Conservation (phyloP, 2,329 filamentous ascomycete species). For the Cordyceps militaris region DNA sequence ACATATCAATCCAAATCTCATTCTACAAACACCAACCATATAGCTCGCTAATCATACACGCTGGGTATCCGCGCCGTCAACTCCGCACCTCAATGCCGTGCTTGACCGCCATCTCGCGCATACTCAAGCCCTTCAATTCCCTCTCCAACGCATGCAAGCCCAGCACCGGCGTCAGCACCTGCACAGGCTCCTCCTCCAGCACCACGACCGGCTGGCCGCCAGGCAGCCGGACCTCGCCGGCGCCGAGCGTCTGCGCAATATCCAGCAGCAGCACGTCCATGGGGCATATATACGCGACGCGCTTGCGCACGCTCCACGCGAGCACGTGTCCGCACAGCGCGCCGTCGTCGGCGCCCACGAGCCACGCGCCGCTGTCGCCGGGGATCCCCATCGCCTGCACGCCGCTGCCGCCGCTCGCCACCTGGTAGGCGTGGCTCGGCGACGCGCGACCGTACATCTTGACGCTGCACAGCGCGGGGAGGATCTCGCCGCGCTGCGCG, state of each 20-base stretch:
- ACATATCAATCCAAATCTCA: no score
- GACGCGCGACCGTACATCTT: slow-evolving; percentile 80
- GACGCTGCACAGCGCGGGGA: slow-evolving; percentile 71
- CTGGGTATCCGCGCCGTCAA: no score
- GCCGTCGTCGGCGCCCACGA: slow-evolving; percentile 73
- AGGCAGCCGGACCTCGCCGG: slow-evolving; percentile 63
- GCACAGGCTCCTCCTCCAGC: slow-evolving; percentile 12
- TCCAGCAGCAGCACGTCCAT: slow-evolving; percentile 88
- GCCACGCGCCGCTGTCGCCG: slow-evolving; percentile 89
- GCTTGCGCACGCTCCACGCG: slow-evolving; percentile 78
- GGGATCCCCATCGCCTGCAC: slow-evolving; percentile 57
- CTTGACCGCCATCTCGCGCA: neutral
- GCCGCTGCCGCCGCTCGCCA: slow-evolving; percentile 35
- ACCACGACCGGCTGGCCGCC: slow-evolving; percentile 43
- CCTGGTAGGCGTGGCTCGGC: slow-evolving; percentile 65
- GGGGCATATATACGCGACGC: slow-evolving; percentile 84
- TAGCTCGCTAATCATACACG: no score
- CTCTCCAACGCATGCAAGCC: neutral
- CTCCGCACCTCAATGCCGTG: slow-evolving; percentile 17
- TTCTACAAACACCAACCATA: no score
- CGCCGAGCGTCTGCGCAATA: slow-evolving; percentile 71
- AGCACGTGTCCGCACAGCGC: slow-evolving; percentile 84
- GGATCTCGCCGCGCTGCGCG: slow-evolving; percentile 69
- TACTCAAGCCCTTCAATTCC: neutral
- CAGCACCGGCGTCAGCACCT: neutral